Evolutionary conservation across 2,329 filamentous ascomycete genomes (phyloP).

Genomic region (Whalleya microplaca): DNA sequence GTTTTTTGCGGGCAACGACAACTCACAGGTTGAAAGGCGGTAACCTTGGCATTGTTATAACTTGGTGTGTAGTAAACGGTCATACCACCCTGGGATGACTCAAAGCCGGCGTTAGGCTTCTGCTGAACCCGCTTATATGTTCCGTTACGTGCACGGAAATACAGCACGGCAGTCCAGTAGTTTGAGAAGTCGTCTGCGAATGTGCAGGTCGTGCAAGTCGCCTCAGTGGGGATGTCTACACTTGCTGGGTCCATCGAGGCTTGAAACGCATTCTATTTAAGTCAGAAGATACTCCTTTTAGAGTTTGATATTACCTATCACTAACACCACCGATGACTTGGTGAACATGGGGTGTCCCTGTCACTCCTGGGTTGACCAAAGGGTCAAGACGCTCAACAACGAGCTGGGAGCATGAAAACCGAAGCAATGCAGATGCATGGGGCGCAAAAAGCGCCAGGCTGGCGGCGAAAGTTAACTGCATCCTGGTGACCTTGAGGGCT

Average conservation of each 20-base stretch:
- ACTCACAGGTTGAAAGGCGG: conserved; percentile 43
- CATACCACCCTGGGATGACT: conserved; percentile 35
- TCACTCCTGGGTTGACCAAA: conserved; percentile 39
- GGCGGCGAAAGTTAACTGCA: conserved; percentile 17
- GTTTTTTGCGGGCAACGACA: neutral
- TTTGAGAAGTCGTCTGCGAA: conserved; percentile 36
- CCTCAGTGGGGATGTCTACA: conserved; percentile 19
- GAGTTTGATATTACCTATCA: neutral
- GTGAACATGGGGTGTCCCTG: conserved; percentile 56
- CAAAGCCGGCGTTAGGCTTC: conserved; percentile 32
- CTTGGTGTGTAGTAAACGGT: conserved; percentile 27
- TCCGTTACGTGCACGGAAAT: conserved; percentile 39
- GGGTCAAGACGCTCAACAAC: conserved; percentile 44
- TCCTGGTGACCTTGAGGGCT: conserved; percentile 6
- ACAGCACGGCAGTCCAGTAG: conserved; percentile 41
- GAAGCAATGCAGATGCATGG: conserved; percentile 19
- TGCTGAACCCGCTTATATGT: conserved; percentile 37
- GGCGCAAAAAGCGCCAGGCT: conserved; percentile 20
- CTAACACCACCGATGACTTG: conserved; percentile 51
- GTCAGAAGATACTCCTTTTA: neutral
- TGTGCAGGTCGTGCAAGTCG: conserved; percentile 25
- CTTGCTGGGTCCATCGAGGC: conserved; percentile 22
- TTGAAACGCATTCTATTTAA: conserved; percentile 40
- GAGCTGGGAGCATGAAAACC: conserved; percentile 51
- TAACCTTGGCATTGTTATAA: conserved; percentile 38